Evolutionary conservation across 2,329 filamentous ascomycete species (phyloP), one percentile per base, ranked within the genome.

Genomic region (Grosmannia serpens): DNA sequence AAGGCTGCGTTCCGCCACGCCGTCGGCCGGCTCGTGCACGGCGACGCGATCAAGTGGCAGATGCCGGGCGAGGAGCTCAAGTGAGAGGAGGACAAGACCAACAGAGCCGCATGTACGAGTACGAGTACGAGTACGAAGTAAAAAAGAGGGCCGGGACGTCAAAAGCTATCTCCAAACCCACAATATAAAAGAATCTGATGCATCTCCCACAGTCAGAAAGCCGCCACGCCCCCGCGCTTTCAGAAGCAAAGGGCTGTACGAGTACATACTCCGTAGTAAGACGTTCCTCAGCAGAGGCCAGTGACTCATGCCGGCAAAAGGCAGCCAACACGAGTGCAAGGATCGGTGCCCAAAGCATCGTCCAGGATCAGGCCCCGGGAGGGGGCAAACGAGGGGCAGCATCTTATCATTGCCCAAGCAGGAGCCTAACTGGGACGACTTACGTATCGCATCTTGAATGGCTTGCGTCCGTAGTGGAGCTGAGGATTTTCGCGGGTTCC

Each of bases 21-120:
- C 3, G 54, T 63, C 3, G 53, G 50, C 7, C 51, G 38, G 3
- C 44, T 63, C 17, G 55, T 62, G n/a, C 56, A 59, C 35, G 59
- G 56, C 6, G 59, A 56, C 10, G 17, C 20, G 3, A 33, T 63
- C 27, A 27, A 57, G 29, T 63, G 62, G 62, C 20, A 56, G 52
- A 38, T 62, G 44, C 58, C 49, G 15, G 17, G 50, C 2, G 50
- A 55, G 31, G 53, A 59, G 26, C 17, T 57, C n/a, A n/a, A n/a
- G 15, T 59, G 29, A 55, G 44, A 3, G 8, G 4, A 20, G n/a
- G 3, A 17, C n/a, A 24, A 7, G 15, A 29, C 17, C 24, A 17
- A 27, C n/a, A n/a, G n/a, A n/a, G n/a, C n/a, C n/a, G n/a, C n/a
- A 47, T 9, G n/a, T 5, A 3, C 22, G 7, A 24, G 22, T 47